These are phyloP conservation scores for Petrea volubilis DNA, from an alignment of 257 asterid genomes.

Conservation along the genomic window DNA sequence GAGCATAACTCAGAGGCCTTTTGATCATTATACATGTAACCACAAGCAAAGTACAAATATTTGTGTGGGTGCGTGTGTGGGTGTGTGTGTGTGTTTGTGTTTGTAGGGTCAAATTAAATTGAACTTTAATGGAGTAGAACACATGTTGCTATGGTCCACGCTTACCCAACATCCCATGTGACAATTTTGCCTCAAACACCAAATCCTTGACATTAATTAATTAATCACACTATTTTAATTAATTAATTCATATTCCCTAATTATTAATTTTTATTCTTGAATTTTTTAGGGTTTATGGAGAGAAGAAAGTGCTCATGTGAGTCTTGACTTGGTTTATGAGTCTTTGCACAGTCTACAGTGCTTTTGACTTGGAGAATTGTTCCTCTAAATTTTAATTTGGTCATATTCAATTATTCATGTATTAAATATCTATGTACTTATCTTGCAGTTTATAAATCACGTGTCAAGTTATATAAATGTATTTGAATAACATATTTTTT, in stretches of 20 bases:
- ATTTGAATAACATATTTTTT: no score
- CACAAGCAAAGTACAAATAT: slow-evolving; percentile 44
- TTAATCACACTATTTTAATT: background rate
- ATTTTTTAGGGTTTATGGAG: background rate
- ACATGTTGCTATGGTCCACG: slow-evolving; percentile 43
- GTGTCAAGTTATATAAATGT: no score
- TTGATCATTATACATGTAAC: slow-evolving; percentile 43
- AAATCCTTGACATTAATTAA: slow-evolving; percentile 1
- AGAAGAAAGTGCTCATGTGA: background rate
- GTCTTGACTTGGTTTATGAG: background rate
- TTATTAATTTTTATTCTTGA: background rate
- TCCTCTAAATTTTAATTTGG: background rate
- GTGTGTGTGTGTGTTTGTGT: slow-evolving; percentile 13
- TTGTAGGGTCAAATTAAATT: slow-evolving; percentile 30
- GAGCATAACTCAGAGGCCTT: slow-evolving; percentile 23
- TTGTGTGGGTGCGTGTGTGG: background rate
- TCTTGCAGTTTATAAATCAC: background rate
- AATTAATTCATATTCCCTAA: background rate
- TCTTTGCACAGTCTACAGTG: background rate
- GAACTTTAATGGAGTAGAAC: slow-evolving; percentile 27
- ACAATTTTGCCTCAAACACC: slow-evolving; percentile 9
- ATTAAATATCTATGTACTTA: background rate
- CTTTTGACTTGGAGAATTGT: background rate
- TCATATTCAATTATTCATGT: background rate
- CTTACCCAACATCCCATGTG: slow-evolving; percentile 51